These are phyloP conservation scores for Globisporangium parvum DNA, from an alignment of 352 stramenopile genomes.

Conservation along the genomic window DNA sequence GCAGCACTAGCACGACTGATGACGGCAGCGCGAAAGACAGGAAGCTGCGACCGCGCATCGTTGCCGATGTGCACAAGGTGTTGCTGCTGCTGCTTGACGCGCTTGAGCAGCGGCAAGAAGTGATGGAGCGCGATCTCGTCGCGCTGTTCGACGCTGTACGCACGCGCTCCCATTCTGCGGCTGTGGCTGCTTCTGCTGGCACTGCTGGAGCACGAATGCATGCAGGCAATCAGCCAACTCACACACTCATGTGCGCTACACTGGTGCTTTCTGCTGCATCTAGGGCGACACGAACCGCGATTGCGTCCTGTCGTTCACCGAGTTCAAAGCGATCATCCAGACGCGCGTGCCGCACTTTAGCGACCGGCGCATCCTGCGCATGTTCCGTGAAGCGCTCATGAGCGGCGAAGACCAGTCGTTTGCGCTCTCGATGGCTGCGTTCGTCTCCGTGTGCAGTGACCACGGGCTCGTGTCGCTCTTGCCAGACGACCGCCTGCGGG, in stretches of 20 bases:
- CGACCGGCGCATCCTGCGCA: slow-evolving; percentile 59
- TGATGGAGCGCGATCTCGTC: slow-evolving; percentile 48
- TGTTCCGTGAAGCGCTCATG: slow-evolving; percentile 75
- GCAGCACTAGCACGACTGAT: neutral
- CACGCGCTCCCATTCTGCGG: too few species aligned
- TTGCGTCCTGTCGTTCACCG: slow-evolving; percentile 55
- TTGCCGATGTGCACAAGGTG: slow-evolving; percentile 53
- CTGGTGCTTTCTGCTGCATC: neutral
- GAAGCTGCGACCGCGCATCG: slow-evolving; percentile 31
- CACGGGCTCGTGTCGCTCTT: slow-evolving; percentile 65
- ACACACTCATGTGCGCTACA: neutral
- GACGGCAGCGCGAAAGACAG: slow-evolving; percentile 5
- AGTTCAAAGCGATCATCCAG: slow-evolving; percentile 65
- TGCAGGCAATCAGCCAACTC: too few species aligned
- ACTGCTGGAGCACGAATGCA: neutral
- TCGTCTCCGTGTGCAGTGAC: slow-evolving; percentile 64
- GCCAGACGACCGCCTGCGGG: slow-evolving; percentile 44
- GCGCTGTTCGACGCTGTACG: slow-evolving; percentile 47
- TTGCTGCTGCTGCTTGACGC: slow-evolving; percentile 49
- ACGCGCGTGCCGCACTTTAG: slow-evolving; percentile 51
- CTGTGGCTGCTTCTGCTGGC: neutral
- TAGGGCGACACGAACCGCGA: slow-evolving; percentile 72
- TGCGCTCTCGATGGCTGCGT: slow-evolving; percentile 62
- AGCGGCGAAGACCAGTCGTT: slow-evolving; percentile 58
- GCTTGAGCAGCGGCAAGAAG: slow-evolving; percentile 45